These are phyloP conservation scores for Saprolegnia diclina DNA, from an alignment of 352 stramenopile genomes.

Conservation along the genomic window DNA sequence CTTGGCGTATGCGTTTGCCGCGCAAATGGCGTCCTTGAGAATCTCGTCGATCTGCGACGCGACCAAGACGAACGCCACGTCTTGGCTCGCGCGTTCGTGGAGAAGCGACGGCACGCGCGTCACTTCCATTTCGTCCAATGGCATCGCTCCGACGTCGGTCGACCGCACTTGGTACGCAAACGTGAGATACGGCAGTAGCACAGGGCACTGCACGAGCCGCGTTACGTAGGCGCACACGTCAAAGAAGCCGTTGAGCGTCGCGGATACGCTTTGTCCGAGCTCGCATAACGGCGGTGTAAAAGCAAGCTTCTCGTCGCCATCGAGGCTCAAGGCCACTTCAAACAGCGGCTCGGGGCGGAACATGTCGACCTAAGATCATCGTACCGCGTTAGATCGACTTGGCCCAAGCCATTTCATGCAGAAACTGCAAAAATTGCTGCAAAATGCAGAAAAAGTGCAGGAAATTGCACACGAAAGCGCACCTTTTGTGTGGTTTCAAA, in stretches of 20 bases:
- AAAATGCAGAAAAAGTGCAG: too few species aligned
- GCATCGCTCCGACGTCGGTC: slow-evolving; percentile 28
- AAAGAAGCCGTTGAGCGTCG: slow-evolving; percentile 35
- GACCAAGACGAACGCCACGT: slow-evolving; percentile 34
- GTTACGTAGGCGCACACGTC: slow-evolving; percentile 41
- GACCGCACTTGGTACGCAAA: slow-evolving; percentile 51
- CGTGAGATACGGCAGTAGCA: slow-evolving; percentile 40
- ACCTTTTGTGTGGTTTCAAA: slow-evolving; percentile 10
- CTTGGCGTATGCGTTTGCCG: slow-evolving; percentile 29
- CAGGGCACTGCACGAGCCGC: slow-evolving; percentile 34
- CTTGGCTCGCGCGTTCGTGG: slow-evolving; percentile 35
- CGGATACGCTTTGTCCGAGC: neutral
- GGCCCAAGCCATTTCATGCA: slow-evolving; percentile 13
- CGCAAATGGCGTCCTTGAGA: slow-evolving; percentile 29
- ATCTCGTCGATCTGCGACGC: slow-evolving; percentile 44
- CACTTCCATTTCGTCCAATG: slow-evolving; percentile 28
- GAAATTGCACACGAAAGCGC: neutral
- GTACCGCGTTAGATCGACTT: slow-evolving; percentile 14
- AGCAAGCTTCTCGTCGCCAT: slow-evolving; percentile 29
- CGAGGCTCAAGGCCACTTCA: slow-evolving; percentile 26
- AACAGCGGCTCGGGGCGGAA: slow-evolving; percentile 29
- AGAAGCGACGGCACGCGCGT: slow-evolving; percentile 29
- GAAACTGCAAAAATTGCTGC: too few species aligned
- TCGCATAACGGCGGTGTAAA: slow-evolving; percentile 36
- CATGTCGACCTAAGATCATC: slow-evolving; percentile 26